A percentile compares a stretch with the other conserved stretches of the same genome.
Conservation (phyloP, 345 rosid genomes). For the Lumnitzera racemosa region DNA sequence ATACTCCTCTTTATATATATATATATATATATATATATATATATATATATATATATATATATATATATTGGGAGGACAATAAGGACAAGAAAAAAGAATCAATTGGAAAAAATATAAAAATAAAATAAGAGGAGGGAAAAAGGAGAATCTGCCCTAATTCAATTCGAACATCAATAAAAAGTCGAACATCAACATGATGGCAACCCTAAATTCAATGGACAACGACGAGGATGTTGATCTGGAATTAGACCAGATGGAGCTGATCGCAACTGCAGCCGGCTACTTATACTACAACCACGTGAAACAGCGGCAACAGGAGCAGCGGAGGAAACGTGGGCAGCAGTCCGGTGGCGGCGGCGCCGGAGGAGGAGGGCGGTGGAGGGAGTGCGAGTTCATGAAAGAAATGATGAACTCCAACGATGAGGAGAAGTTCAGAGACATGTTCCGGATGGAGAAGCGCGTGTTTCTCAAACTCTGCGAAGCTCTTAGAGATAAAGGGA, state of each 20-base stretch:
- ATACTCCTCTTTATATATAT: too few relatives aligned
- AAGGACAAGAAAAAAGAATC: too few relatives aligned
- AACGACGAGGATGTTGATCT: conserved; percentile 36
- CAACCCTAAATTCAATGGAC: too few relatives aligned
- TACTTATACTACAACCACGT: conserved; percentile 43
- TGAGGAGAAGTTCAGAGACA: conserved; percentile 17
- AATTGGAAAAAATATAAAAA: too few relatives aligned
- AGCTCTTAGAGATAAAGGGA: conserved; percentile 43
- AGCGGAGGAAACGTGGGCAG: conserved; percentile 14
- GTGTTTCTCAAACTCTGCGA: conserved; percentile 54
- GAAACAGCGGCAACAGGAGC: conserved; percentile 13
- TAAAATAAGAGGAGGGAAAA: too few relatives aligned
- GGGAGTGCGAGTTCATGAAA: conserved; percentile 41
- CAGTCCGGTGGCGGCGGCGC: conserved; percentile 15
- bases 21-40: too few relatives aligned
- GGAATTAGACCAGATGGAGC: conserved; percentile 79
- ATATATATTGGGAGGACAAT: too few relatives aligned
- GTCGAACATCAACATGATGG: too few relatives aligned
- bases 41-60: too few relatives aligned
- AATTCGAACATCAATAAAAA: too few relatives aligned
- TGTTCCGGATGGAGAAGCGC: conserved; percentile 74
- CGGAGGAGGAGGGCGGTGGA: not conserved
- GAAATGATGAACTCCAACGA: conserved; percentile 45
- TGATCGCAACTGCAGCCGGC: conserved; percentile 75
- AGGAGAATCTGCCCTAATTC: too few relatives aligned